A percentile compares a stretch with the other conserved stretches of the same genome.
These are phyloP conservation scores for Xylaria telfairii DNA, from an alignment of 495 filamentous ascomycete genomes.

Conservation along the genomic window DNA sequence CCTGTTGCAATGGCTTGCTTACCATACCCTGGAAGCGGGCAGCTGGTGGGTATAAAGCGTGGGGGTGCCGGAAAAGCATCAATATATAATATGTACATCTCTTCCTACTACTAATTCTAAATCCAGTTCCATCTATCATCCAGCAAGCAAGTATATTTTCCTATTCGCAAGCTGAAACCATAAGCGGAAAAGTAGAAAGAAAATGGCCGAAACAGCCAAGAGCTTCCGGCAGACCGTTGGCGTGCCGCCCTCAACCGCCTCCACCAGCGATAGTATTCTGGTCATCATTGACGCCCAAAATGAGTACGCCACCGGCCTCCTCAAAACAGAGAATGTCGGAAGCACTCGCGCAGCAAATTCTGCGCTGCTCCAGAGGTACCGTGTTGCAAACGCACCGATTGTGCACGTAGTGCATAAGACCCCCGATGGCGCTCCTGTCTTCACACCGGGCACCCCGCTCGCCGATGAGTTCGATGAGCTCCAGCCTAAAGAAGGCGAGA, in stretches of 20 bases:
- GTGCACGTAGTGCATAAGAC: constrained; percentile 64
- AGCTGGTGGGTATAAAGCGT: background rate
- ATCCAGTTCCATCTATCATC: background rate
- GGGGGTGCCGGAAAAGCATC: background rate
- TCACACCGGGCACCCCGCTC: constrained; percentile 60
- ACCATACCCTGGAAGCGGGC: background rate
- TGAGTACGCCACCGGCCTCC: constrained; percentile 59
- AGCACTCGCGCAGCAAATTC: constrained; percentile 54
- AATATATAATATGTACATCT: background rate
- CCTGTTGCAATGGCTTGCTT: background rate
- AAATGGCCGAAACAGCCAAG: constrained; percentile 36
- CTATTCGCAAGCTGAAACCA: background rate
- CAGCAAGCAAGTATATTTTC: background rate
- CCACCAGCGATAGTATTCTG: constrained; percentile 58
- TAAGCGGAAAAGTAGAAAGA: background rate
- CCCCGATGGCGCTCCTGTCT: constrained; percentile 64
- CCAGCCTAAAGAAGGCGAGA: constrained; percentile 46
- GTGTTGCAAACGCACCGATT: constrained; percentile 53
- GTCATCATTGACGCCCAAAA: constrained; percentile 68
- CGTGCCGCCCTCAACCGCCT: constrained; percentile 54
- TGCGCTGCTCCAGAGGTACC: constrained; percentile 58
- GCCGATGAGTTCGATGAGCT: constrained; percentile 62
- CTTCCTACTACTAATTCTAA: background rate
- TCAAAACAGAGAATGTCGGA: constrained; percentile 56
- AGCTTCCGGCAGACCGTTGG: constrained; percentile 60